Base-by-base conservation (phyloP, 495 filamentous ascomycete species). In the Achaetomiella virescens region DNA sequence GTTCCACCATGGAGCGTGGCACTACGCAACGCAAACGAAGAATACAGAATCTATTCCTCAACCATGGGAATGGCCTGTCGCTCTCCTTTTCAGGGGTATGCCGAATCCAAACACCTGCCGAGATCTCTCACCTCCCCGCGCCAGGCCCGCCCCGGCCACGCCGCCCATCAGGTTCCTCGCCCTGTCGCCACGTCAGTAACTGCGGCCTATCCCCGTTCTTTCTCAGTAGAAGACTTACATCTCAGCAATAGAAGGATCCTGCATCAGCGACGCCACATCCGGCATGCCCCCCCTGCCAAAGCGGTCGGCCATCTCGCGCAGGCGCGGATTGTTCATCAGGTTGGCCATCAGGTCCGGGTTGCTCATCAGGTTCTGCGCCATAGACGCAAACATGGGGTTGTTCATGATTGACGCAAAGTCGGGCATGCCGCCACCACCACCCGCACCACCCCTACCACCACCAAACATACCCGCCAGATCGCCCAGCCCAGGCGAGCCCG, bases 331-430 rank as follows among this genome's bases (percentile, higher is more conserved):
- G 76, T 78, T 90, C 91, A 97, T 95, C 52, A 97, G 68, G 63
- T 89, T 89, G 66, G 79, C 80, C 78, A 98, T 82, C 80, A 87
- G 82, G 6, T 95, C 85, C 12, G 93, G 93, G 72, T 98, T 97
- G 70, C 82, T 87, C 92, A 97, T 97, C 40, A 98, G 69, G 67
- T 89, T 96, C 78, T 96, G 89, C 22, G 93, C 93, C 89, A 97
- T 96, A 75, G 76, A 86, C 40, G 90, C 77, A 69, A 98, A 91
- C 93, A 97, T 97, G 40, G 93, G 93, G 76, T 98, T 97, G 72
- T 72, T 89, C 93, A 98, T 97, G 66, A 98, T 82, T 52, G 76
- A 78, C 54, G 78, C 75, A 12, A 95, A 74, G 69, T 96, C 92
- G 3, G 90, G 90, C 84, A 91, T 90, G 20, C 88, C 90, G 27